Evolutionary conservation across 257 asterid species (phyloP).

Genomic region (Thymus mandschuricus): DNA sequence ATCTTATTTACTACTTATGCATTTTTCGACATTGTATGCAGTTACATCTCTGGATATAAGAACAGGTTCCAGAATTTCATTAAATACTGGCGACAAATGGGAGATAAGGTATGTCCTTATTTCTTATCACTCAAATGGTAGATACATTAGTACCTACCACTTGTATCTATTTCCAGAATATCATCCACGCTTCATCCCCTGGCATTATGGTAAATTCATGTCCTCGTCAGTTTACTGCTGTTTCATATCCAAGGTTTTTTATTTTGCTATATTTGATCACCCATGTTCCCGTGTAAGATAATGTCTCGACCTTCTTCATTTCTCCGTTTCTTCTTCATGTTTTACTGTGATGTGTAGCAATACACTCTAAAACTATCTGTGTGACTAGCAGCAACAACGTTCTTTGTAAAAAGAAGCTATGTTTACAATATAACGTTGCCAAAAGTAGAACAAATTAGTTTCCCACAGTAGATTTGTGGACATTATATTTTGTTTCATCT

Average conservation of each 20-base stretch:
- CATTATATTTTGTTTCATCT: background rate
- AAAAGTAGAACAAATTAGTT: background rate
- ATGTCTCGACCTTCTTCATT: background rate
- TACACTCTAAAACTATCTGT: background rate
- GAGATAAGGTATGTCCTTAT: constrained; percentile 80
- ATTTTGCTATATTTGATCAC: constrained; percentile 40
- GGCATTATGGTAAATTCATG: constrained; percentile 79
- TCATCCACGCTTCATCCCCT: constrained; percentile 98
- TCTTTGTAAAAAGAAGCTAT: background rate
- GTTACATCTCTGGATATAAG: constrained; percentile 95
- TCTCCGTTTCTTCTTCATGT: background rate
- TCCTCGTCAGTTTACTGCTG: constrained; percentile 12
- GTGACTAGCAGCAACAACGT: background rate
- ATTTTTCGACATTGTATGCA: constrained; percentile 46
- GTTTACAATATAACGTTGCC: too few species aligned
- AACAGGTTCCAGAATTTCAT: constrained; percentile 98
- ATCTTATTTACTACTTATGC: constrained; percentile 15
- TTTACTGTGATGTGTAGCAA: constrained; percentile 6
- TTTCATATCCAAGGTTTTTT: constrained; percentile 13
- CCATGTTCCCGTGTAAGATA: constrained; percentile 91
- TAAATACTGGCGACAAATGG: constrained; percentile 95
- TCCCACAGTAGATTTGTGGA: background rate
- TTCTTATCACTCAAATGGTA: background rate
- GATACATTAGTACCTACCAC: too few species aligned
- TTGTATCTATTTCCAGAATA: constrained; percentile 27